Evolutionary conservation across 106 monocot genomes (phyloP), one percentile per base, ranked within the genome.

Genomic region (Dioscorea alata): DNA sequence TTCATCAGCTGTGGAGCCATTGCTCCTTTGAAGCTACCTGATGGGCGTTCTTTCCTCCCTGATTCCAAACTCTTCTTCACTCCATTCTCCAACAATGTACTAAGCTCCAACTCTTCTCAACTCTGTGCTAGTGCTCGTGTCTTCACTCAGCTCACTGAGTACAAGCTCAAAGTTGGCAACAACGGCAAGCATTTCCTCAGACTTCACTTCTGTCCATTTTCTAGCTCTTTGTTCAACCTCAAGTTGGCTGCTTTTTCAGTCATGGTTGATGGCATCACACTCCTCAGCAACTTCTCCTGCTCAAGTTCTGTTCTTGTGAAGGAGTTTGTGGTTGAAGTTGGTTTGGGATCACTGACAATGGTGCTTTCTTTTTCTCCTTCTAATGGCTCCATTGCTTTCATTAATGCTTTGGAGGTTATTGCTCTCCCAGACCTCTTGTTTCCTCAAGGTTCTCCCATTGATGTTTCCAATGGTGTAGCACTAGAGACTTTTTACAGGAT

Each of bases 371-470:
- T 83, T 0, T 4, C 50, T 17, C 89, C 84, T 50, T 69, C 79
- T 0, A 49, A 73, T 69, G 76, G 74, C 4, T 85, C 85, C 16
- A 50, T 78, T 33, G 89, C 83, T 0, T 90, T 85, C 63, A 15
- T 90, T 53, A 85, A 83, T 50, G 89, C 76, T 0, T 78, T 90
- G 8, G 85, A 90, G 69, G 72, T 90, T 16, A 57, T 90, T 16
- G 77, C 80, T 0, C 63, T 69, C n/a, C 82, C 89, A 0, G 72
- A 75, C 4, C 22, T 28, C 12, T 66, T 83, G 22, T 28, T 70
- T 32, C 57, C 77, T 5, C 3, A 32, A 18, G 64, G 77, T 4
- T 14, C 75, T 3, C 7, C 13, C 6, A n/a, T 75, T 15, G 56
- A 57, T 14, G 76, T 80, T 60, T 23, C 76, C 31, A 15, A 56